Evolutionary conservation across 1,284 basidiomycete genomes (phyloP).

Genomic region (Leucoagaricus sp.): DNA sequence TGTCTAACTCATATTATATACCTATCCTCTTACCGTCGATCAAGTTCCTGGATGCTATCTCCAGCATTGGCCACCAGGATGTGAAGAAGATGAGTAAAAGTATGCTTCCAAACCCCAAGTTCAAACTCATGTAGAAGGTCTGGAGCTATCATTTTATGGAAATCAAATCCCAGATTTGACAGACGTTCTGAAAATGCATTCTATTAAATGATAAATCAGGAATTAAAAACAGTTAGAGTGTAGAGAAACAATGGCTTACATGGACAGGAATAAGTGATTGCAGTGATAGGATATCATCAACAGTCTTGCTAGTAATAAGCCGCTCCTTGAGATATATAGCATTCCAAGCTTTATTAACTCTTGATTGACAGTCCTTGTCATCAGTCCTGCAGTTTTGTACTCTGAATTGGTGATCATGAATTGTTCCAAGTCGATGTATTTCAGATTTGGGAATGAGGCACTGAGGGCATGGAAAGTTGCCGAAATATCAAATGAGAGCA

Average conservation of each 20-base stretch:
- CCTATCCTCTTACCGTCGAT: too few relatives aligned
- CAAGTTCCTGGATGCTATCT: neutral
- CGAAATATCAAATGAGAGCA: neutral
- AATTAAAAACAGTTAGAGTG: neutral
- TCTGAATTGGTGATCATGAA: neutral
- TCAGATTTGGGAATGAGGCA: constrained; percentile 4
- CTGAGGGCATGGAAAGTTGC: neutral
- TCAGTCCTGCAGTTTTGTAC: neutral
- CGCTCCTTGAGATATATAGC: neutral
- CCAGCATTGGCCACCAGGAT: neutral
- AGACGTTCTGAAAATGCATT: neutral
- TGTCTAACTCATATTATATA: too few relatives aligned
- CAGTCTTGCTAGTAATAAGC: neutral
- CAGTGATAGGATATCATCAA: neutral
- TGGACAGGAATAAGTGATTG: neutral
- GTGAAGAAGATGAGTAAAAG: neutral
- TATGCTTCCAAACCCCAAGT: neutral
- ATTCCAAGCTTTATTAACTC: neutral
- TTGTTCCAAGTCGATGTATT: neutral
- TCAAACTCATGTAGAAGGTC: neutral
- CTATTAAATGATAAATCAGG: neutral
- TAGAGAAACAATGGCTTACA: neutral
- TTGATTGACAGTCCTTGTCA: neutral
- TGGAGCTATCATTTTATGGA: neutral
- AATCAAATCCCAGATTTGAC: neutral